Conservation (phyloP, 306 rosid genomes). For the Cicer pinnatifidum region DNA sequence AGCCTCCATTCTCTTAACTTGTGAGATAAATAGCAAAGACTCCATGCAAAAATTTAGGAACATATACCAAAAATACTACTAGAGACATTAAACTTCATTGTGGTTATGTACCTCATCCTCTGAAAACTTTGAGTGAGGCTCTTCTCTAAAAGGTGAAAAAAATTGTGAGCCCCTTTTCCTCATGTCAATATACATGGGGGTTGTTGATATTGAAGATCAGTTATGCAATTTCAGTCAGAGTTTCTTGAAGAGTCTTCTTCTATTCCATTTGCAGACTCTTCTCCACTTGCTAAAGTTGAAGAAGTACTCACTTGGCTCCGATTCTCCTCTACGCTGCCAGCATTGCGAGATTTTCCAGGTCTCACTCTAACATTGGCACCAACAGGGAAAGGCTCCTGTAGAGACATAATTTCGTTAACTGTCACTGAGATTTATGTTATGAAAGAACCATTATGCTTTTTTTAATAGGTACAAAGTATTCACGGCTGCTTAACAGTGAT, state of each 20-base stretch:
- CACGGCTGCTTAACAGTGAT: too few relatives aligned
- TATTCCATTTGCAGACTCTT: slow-evolving; percentile 56
- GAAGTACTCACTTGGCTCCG: slow-evolving; percentile 57
- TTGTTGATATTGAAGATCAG: slow-evolving; percentile 44
- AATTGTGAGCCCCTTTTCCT: slow-evolving; percentile 56
- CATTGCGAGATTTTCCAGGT: slow-evolving; percentile 60
- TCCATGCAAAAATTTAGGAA: slow-evolving; percentile 47
- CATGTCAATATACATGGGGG: slow-evolving; percentile 51
- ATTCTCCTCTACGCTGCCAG: slow-evolving; percentile 53
- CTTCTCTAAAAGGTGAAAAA: slow-evolving; percentile 53
- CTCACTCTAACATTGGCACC: slow-evolving; percentile 68
- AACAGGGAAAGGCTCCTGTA: slow-evolving; percentile 87
- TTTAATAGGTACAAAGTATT: too few relatives aligned
- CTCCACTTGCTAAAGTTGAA: slow-evolving; percentile 55
- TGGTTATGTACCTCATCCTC: slow-evolving; percentile 51
- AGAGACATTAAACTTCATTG: slow-evolving; percentile 44
- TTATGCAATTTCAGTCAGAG: slow-evolving; percentile 47
- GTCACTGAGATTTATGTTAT: background rate
- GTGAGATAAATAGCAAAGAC: slow-evolving; percentile 47
- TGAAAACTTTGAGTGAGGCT: slow-evolving; percentile 54
- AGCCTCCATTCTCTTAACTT: slow-evolving; percentile 52
- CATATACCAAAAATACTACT: slow-evolving; percentile 30
- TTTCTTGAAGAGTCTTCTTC: slow-evolving; percentile 45
- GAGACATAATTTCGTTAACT: slow-evolving; percentile 13
- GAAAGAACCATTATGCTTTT: slow-evolving; percentile 1